These are phyloP conservation scores for Ophiostoma tasmaniense DNA, from an alignment of 2,329 filamentous ascomycete species.

Conservation along the genomic window DNA sequence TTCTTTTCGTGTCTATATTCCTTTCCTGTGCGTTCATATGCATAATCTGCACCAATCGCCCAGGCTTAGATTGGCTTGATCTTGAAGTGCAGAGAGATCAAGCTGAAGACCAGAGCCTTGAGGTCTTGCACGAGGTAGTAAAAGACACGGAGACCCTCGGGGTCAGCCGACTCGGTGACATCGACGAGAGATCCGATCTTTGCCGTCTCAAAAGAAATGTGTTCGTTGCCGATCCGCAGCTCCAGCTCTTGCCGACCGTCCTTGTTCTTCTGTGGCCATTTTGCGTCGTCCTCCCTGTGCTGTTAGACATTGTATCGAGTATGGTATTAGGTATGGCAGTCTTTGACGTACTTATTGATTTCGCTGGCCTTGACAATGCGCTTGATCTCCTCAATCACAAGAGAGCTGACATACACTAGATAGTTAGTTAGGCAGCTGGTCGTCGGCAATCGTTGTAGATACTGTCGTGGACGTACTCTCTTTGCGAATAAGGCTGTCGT, in stretches of 20 bases:
- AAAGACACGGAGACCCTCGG: constrained; percentile 91
- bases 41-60: background rate
- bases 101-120: constrained; percentile 90
- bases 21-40: background rate
- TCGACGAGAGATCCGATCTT: constrained; percentile 97
- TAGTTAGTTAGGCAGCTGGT: constrained; percentile 15
- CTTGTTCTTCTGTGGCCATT: constrained; percentile 99
- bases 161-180: constrained; percentile 91
- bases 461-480: constrained; percentile 62
- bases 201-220: constrained; percentile 98
- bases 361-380: constrained; percentile 95
- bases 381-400: constrained; percentile 89
- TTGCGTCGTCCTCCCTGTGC: constrained; percentile 85
- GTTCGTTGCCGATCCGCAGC: constrained; percentile 85
- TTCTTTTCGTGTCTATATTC: background rate
- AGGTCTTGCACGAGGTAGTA: constrained; percentile 98
- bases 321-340: background rate
- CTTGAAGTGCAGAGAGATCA: constrained; percentile 98
- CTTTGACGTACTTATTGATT: constrained; percentile 71
- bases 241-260: constrained; percentile 95
- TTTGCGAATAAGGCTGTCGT: constrained; percentile 97
- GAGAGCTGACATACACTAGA: constrained; percentile 87
- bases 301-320: background rate
- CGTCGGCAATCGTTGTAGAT: background rate
- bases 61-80: constrained; percentile 59